Evolutionary conservation across 2,329 filamentous ascomycete genomes (phyloP).

Genomic region (Diaporthe destruens): DNA sequence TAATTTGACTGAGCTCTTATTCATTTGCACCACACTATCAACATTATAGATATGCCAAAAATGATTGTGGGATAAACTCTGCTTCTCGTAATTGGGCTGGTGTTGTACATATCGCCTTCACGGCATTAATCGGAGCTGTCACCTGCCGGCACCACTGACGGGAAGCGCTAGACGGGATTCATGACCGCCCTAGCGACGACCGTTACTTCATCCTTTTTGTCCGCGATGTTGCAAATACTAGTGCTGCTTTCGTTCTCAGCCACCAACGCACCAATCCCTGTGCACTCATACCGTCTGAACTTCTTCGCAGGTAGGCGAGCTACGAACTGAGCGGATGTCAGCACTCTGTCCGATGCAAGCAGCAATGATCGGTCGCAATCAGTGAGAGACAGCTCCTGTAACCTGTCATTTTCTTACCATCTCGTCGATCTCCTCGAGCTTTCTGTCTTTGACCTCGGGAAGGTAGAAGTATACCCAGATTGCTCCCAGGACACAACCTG

Average conservation of each 20-base stretch:
- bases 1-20: too few species aligned
- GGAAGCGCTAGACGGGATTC: not conserved
- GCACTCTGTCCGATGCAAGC: constrained; percentile 9
- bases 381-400: too few species aligned
- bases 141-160: too few species aligned
- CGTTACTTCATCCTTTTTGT: constrained; percentile 11
- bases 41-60: too few species aligned
- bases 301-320: constrained; percentile 56
- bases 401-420: constrained; percentile 54
- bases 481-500: not conserved
- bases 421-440: constrained; percentile 77
- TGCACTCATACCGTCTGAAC: constrained; percentile 54
- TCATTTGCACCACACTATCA: too few species aligned
- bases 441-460: constrained; percentile 78
- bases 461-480: constrained; percentile 66
- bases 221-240: not conserved
- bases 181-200: not conserved
- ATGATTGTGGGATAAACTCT: too few species aligned
- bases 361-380: not conserved
- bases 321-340: constrained; percentile 38
- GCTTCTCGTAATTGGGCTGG: too few species aligned
- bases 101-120: too few species aligned
- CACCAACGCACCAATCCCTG: constrained; percentile 38
- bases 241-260: not conserved
- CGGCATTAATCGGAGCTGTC: not conserved